A percentile compares a stretch with the other conserved stretches of the same genome.
Evolutionary conservation across 306 rosid species (phyloP).

Genomic region (Crotalaria pallida): DNA sequence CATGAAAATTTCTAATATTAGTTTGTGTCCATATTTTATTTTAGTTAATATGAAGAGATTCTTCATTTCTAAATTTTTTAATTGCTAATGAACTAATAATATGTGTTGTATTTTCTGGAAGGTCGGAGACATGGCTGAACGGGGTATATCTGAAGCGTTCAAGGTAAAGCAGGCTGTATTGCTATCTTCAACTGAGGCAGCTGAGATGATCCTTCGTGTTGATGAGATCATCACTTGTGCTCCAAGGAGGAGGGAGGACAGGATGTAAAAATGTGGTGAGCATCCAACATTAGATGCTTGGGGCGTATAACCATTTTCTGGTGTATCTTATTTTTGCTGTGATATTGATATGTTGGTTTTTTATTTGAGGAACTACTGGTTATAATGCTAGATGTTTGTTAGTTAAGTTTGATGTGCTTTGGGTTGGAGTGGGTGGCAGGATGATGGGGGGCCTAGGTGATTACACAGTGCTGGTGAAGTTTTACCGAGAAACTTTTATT

Average conservation of each 20-base stretch:
- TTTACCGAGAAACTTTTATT: background rate
- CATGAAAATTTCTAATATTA: background rate
- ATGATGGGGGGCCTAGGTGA: background rate
- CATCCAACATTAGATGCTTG: background rate
- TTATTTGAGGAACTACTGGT: background rate
- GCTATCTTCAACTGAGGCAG: slow-evolving; percentile 93
- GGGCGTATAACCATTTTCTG: background rate
- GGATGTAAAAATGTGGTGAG: slow-evolving; percentile 53
- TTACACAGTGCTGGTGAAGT: background rate
- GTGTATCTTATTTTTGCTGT: background rate
- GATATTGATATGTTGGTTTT: background rate
- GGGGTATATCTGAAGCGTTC: slow-evolving; percentile 80
- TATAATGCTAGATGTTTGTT: slow-evolving; percentile 14
- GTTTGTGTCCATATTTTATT: background rate
- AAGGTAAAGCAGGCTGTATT: slow-evolving; percentile 91
- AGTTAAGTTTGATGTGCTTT: background rate
- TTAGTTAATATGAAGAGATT: background rate
- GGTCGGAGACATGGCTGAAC: slow-evolving; percentile 90
- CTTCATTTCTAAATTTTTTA: background rate
- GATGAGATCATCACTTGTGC: slow-evolving; percentile 97
- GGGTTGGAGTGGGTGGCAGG: background rate
- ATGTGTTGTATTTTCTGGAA: slow-evolving; percentile 20
- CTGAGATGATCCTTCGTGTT: slow-evolving; percentile 97
- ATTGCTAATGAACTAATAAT: slow-evolving; percentile 6
- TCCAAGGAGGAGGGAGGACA: slow-evolving; percentile 88